phyloP scores from a whole-genome alignment of 495 filamentous ascomycete genomes.

The Tricharina praecox region DNA sequence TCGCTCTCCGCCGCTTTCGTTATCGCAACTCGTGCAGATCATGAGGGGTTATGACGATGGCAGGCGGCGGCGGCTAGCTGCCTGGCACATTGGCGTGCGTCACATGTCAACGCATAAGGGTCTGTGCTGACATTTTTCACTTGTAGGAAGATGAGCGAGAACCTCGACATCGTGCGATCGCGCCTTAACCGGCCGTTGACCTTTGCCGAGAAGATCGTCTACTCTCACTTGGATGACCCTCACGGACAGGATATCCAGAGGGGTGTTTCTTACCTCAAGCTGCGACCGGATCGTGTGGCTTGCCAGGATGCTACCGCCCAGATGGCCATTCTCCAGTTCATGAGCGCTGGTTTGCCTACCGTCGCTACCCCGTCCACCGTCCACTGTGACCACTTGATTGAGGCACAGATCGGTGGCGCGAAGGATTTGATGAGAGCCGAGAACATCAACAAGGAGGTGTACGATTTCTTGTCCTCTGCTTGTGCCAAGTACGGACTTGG shows the following conservation, averaged over 20 bases:
- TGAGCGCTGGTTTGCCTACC: conserved; percentile 89
- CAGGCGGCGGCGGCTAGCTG: not conserved
- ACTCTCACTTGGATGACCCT: conserved; percentile 96
- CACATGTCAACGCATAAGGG: no score
- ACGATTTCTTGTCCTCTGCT: conserved; percentile 86
- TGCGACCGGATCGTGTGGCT: conserved; percentile 93
- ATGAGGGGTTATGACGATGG: conserved; percentile 2
- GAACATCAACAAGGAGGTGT: conserved; percentile 97
- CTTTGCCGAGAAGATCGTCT: conserved; percentile 95
- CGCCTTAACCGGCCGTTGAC: conserved; percentile 85
- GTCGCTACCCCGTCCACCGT: conserved; percentile 93
- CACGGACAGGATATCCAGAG: conserved; percentile 92
- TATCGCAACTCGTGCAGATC: conserved; percentile 3
- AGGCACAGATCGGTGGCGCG: conserved; percentile 82
- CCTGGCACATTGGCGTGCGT: no score
- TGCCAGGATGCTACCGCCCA: conserved; percentile 99
- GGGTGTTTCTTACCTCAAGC: conserved; percentile 83
- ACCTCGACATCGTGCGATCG: conserved; percentile 72
- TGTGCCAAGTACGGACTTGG: conserved; percentile 99
- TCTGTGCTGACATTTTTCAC: conserved; percentile 27
- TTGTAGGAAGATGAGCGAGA: conserved; percentile 94
- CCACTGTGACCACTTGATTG: conserved; percentile 98
- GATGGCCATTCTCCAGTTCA: conserved; percentile 99
- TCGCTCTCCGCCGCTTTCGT: not conserved
- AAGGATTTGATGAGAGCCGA: conserved; percentile 89